Evolutionary conservation across 2,329 filamentous ascomycete genomes (phyloP), one percentile per base, ranked within the genome.

Genomic region (Fusarium sp.): DNA sequence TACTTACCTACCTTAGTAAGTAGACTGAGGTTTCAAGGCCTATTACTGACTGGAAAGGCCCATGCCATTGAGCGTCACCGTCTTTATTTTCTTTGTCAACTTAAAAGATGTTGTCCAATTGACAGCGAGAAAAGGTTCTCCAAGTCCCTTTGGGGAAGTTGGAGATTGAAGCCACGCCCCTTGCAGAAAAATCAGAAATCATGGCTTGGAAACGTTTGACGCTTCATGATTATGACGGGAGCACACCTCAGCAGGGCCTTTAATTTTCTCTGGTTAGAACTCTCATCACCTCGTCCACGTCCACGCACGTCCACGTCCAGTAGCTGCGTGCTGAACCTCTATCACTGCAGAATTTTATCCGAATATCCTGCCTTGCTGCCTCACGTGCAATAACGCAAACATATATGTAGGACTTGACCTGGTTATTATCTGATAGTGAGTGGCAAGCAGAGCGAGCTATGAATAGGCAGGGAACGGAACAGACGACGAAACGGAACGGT

Each of bases 371-470:
- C 44, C n/a, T 39, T 31, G 31, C 42, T 39, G 17, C 36, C 41
- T 47, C 49, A 41, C 49, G 38, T 62, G 36, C 46, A 43, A 35
- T 43, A 43, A 39, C n/a, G 46, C 49, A 52, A 52, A 31, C 41
- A 57, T 38, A 35, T n/a, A 19, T 19, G 19, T 19, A 19, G 14
- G 44, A 29, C 41, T 59, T 46, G 41, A 38, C 29, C 45, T 61
- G 36, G 23, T 32, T 31, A 36, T 42, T 49, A 65, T 50, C 39
- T 49, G 41, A 45, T 45, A 61, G 57, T 57, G 61, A 32, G 62
- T 65, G 53, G 53, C 52, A 51, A 62, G 57, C 27, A 49, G 41
- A 43, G 25, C 51, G 57, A 54, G 45, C 61, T 65, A 65, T 65
- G 61, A 65, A 65, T 65, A 65, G 61, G 42, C 54, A 50, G 35